Percentiles rank a stretch among this genome's conserved stretches.
Conservation (phyloP, 148 eudicot genomes). For the Heliosperma pusillum region DNA sequence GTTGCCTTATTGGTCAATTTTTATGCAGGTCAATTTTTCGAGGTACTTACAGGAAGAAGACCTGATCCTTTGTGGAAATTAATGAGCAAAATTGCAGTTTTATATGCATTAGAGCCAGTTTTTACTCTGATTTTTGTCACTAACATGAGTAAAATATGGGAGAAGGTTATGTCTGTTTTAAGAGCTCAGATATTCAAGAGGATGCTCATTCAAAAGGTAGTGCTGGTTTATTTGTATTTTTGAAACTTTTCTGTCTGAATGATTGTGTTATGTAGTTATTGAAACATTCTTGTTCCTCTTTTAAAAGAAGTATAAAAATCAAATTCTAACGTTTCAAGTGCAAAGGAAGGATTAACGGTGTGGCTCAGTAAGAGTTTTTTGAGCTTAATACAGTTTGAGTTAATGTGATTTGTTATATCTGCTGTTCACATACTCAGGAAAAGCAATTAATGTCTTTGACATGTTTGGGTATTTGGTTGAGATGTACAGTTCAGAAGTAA, state of each 20-base stretch:
- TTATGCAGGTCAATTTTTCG: slow-evolving; percentile 80
- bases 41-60: slow-evolving; percentile 70
- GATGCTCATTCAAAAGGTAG: slow-evolving; percentile 88
- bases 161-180: slow-evolving; percentile 94
- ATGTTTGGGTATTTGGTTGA: not conserved
- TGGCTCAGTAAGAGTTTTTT: not conserved
- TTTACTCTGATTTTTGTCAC: slow-evolving; percentile 73
- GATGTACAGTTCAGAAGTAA: not conserved
- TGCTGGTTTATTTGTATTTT: not conserved
- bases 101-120: slow-evolving; percentile 82
- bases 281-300: not conserved
- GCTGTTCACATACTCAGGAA: not conserved
- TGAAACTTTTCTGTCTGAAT: not conserved
- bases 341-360: not conserved
- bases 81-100: slow-evolving; percentile 61
- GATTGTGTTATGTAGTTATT: not conserved
- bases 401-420: not conserved
- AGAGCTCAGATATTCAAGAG: slow-evolving; percentile 91
- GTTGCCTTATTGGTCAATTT: slow-evolving; percentile 12
- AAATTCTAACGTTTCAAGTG: not conserved
- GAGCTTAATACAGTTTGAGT: not conserved
- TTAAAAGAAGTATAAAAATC: not conserved
- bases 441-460: too few relatives aligned
- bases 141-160: slow-evolving; percentile 88
- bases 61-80: slow-evolving; percentile 72